Conservation (phyloP, 2,329 filamentous ascomycete species). For the Fusarium odoratissimum region DNA sequence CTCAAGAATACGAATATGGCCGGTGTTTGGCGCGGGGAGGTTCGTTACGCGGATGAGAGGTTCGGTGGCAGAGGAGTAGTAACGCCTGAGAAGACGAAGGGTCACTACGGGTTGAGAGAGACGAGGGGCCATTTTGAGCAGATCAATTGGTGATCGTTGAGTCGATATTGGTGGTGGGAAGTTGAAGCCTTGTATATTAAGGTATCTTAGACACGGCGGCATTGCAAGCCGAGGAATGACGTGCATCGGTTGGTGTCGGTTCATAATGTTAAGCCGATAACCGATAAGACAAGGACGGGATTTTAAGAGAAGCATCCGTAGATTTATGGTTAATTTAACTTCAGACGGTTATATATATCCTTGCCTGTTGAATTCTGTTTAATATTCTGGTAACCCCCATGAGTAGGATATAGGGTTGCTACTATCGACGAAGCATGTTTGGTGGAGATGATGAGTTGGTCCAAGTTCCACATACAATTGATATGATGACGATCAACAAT, state of each 20-base stretch:
- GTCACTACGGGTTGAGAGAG: slow-evolving; percentile 35
- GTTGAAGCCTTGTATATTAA: neutral
- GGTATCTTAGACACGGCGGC: neutral
- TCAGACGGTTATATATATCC: neutral
- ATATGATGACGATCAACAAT: slow-evolving; percentile 1
- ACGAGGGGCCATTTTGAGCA: slow-evolving; percentile 49
- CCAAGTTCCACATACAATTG: slow-evolving; percentile 16
- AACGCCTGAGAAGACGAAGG: slow-evolving; percentile 39
- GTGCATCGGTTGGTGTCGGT: slow-evolving; percentile 38
- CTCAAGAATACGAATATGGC: slow-evolving; percentile 88
- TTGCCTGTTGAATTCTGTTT: neutral
- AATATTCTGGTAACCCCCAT: too few species aligned
- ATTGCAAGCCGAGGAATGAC: slow-evolving; percentile 30
- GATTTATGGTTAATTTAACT: slow-evolving; percentile 13
- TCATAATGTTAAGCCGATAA: slow-evolving; percentile 38
- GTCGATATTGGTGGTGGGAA: neutral
- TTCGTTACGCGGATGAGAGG: slow-evolving; percentile 77
- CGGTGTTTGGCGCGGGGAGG: slow-evolving; percentile 80
- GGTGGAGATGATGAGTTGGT: slow-evolving; percentile 34
- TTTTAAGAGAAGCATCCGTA: neutral
- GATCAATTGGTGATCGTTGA: neutral
- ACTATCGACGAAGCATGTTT: neutral
- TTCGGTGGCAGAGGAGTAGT: slow-evolving; percentile 59
- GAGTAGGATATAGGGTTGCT: neutral
- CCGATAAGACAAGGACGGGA: slow-evolving; percentile 25